Evolutionary conservation across 23 red algal species (phyloP).

Genomic region (Gracilaria vermiculophylla): DNA sequence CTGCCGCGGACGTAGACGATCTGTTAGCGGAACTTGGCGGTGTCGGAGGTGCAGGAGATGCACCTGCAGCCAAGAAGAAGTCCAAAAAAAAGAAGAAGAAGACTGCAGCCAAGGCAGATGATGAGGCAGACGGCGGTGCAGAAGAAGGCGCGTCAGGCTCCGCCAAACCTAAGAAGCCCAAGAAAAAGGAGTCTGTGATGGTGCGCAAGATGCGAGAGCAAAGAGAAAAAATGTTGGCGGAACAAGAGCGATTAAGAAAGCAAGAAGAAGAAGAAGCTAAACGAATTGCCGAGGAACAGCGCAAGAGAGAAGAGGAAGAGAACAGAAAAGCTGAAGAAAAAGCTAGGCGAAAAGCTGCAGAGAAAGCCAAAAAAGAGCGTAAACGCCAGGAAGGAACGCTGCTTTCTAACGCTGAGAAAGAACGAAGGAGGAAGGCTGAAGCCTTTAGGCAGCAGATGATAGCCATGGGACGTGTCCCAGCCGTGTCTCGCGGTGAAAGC

Average conservation of each 20-base stretch:
- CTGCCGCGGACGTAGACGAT: constrained; percentile 3
- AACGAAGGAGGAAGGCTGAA: constrained; percentile 72
- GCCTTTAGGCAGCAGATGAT: constrained; percentile 77
- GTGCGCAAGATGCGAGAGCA: constrained; percentile 83
- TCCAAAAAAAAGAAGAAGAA: constrained; percentile 93
- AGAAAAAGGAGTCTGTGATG: constrained; percentile 93
- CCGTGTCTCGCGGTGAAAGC: not conserved
- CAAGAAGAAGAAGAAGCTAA: constrained; percentile 39
- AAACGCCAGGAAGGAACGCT: constrained; percentile 86
- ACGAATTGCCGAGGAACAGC: constrained; percentile 52
- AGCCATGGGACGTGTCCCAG: constrained; percentile 62
- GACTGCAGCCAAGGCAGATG: constrained; percentile 52
- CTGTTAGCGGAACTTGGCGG: constrained; percentile 42
- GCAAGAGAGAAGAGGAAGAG: constrained; percentile 46
- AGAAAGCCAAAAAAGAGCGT: constrained; percentile 72
- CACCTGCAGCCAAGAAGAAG: constrained; percentile 76
- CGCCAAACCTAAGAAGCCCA: constrained; percentile 48
- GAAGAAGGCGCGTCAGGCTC: constrained; percentile 15
- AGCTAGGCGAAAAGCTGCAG: constrained; percentile 79
- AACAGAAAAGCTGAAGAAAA: constrained; percentile 65
- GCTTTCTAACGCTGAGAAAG: constrained; percentile 78
- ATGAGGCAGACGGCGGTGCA: constrained; percentile 34
- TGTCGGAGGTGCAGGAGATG: not conserved
- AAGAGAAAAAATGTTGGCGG: constrained; percentile 57
- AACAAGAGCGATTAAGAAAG: constrained; percentile 50